A percentile compares a stretch with the other conserved stretches of the same genome.
These are phyloP conservation scores for Aspergillus viridinutans DNA, from an alignment of 2,329 filamentous ascomycete genomes.

Conservation along the genomic window DNA sequence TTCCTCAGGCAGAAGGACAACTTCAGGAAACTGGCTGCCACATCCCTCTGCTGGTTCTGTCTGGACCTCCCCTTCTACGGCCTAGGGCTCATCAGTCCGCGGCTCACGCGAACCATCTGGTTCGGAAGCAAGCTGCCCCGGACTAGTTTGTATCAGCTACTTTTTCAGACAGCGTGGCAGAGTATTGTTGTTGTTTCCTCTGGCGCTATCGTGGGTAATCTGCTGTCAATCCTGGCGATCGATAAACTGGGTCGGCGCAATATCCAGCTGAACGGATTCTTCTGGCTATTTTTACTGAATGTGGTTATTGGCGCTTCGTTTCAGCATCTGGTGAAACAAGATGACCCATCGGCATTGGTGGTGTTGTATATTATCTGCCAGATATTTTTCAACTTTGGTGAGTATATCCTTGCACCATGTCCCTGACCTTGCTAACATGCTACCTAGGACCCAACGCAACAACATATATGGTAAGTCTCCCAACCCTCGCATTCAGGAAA, in stretches of 20 bases:
- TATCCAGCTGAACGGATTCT: conserved; percentile 34
- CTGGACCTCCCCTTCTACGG: conserved; percentile 51
- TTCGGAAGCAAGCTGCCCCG: conserved; percentile 11
- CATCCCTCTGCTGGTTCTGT: conserved; percentile 47
- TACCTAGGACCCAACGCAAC: conserved; percentile 21
- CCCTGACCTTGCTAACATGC: neutral
- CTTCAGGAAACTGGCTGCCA: conserved; percentile 29
- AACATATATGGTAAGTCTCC: conserved; percentile 25
- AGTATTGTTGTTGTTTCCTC: conserved; percentile 28
- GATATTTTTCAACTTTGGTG: conserved; percentile 40
- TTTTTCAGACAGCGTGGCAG: conserved; percentile 20
- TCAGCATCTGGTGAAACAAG: neutral
- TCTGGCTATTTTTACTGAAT: conserved; percentile 26
- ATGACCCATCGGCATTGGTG: conserved; percentile 20
- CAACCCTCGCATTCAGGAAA: neutral
- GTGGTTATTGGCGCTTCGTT: conserved; percentile 12
- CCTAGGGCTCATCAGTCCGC: conserved; percentile 38
- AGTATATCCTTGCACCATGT: neutral
- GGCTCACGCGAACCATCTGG: conserved; percentile 21
- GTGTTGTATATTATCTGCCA: conserved; percentile 38
- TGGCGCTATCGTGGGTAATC: conserved; percentile 31
- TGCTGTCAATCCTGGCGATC: conserved; percentile 28
- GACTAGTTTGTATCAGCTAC: conserved; percentile 24
- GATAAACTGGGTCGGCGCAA: conserved; percentile 30
- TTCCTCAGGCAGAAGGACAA: conserved; percentile 25